Base-by-base conservation (phyloP, 495 filamentous ascomycete genomes). In the Penicillium macrosclerotiorum region DNA sequence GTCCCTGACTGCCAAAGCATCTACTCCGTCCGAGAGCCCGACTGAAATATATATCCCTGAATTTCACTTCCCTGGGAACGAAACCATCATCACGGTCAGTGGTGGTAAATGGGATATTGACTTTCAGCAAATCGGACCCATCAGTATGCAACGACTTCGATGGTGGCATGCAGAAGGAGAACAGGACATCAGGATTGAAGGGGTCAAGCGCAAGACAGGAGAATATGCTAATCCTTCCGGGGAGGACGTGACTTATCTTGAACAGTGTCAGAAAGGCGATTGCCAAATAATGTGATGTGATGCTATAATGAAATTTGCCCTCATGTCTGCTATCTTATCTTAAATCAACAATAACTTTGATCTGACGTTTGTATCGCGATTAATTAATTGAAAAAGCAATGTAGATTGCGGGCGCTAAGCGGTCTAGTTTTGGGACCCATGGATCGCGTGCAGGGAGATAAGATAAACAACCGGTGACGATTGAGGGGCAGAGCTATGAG, bases 81-180 rank as follows among this genome's bases (percentile, higher is more conserved):
- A 76, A 6, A 85, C 83, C 22, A 68, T 66, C 3, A 80, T 97
- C 5, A 78, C 83, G 19, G 84, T 90, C 35, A 90, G 81, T 58
- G 86, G 85, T 3, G 94, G 94, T 1, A 93, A 92, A 57, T 96
- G 90, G 91, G 80, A 83, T 20, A 86, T 95, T 55, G 83, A 83
- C 56, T 75, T 68, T 12, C 82, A 87, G 22, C 85, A 90, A 19
- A 74, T 79, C 8, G 75, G 85, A 53, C 76, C 75, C 1, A 77
- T 78, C n/a, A 70, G 79, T 56, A 55, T 86, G 14, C 93, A 94
- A 64, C 74, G 79, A 35, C 69, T 98, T 19, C 77, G 76, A 51
- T 98, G 93, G 93, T 95, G 88, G 89, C 90, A 97, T 67, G 82
- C 78, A 4, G 82, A 82, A 34, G 94, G 92, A 0, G 77, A 89